These are phyloP conservation scores for Hippophae gyantsensis DNA, from an alignment of 306 rosid genomes.

Conservation along the genomic window DNA sequence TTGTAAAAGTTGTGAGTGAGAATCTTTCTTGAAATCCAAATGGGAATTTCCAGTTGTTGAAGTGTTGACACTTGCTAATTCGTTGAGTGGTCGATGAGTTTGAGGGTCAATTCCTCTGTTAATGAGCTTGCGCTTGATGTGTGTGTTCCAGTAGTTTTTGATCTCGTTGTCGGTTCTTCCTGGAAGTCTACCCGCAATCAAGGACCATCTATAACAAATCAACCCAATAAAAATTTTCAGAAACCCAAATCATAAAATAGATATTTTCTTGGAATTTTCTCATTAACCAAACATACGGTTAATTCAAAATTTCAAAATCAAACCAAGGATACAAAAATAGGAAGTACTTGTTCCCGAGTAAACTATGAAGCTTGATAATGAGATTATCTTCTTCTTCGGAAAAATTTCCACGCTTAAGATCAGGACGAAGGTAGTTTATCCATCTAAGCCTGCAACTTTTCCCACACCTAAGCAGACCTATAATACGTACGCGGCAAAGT, in stretches of 20 bases:
- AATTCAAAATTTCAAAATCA: too few species aligned
- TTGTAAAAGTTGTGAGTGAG: conserved; percentile 16
- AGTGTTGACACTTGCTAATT: conserved; percentile 10
- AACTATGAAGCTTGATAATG: conserved; percentile 53
- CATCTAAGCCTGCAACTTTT: conserved; percentile 65
- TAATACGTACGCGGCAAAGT: not conserved
- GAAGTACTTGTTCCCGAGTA: conserved; percentile 59
- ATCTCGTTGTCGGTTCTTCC: conserved; percentile 76
- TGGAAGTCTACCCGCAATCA: conserved; percentile 58
- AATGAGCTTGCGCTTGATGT: conserved; percentile 62
- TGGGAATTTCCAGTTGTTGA: conserved; percentile 2
- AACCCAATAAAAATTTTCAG: not conserved
- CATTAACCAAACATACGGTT: not conserved
- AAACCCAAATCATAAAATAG: not conserved
- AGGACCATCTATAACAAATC: conserved; percentile 39
- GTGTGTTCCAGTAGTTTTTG: conserved; percentile 69
- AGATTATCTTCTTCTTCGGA: conserved; percentile 58
- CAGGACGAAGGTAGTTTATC: conserved; percentile 72
- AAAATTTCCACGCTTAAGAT: conserved; percentile 69
- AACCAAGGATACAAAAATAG: not conserved
- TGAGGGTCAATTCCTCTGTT: conserved; percentile 53
- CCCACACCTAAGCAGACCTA: conserved; percentile 64
- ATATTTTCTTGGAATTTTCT: not conserved
- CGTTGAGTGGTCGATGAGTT: conserved; percentile 50
- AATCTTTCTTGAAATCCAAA: conserved; percentile 21